Percentiles rank a stretch among this genome's conserved stretches.
These are phyloP conservation scores for Lipomyces lipofer DNA, from an alignment of 805 yeast genomes.

Conservation along the genomic window DNA sequence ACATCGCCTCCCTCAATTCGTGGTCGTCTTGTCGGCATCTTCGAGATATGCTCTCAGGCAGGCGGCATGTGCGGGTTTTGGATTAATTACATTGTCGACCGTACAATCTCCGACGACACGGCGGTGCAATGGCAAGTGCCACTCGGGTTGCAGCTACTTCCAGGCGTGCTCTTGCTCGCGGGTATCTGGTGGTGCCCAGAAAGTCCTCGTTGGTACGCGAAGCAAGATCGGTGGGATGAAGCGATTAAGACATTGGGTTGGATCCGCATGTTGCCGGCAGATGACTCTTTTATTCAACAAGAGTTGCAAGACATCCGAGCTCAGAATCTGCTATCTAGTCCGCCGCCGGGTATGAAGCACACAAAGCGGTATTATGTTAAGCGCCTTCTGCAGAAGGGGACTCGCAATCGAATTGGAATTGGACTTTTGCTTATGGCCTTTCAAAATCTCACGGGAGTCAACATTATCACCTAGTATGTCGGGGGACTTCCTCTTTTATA, in stretches of 20 bases:
- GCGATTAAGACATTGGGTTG: conserved; percentile 44
- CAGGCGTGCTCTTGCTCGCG: conserved; percentile 50
- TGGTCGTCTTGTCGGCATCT: conserved; percentile 59
- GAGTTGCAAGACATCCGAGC: conserved; percentile 52
- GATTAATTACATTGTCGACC: conserved; percentile 48
- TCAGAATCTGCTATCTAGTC: background rate
- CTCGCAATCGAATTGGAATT: conserved; percentile 47
- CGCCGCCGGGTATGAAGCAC: background rate
- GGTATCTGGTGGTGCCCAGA: conserved; percentile 44
- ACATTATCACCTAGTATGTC: background rate
- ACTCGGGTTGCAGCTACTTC: conserved; percentile 58
- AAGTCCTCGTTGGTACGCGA: conserved; percentile 48
- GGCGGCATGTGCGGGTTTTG: conserved; percentile 64
- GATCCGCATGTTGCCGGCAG: conserved; percentile 46
- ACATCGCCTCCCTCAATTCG: conserved; percentile 59
- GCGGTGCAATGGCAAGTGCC: conserved; percentile 65
- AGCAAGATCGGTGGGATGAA: conserved; percentile 51
- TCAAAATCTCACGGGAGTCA: conserved; percentile 78
- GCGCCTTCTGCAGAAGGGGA: conserved; percentile 13
- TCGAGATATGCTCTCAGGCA: conserved; percentile 61
- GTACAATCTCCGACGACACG: conserved; percentile 52
- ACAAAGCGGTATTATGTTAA: background rate
- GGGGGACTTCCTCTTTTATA: background rate
- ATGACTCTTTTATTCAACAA: conserved; percentile 49
- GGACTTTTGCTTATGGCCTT: conserved; percentile 71